Evolutionary conservation across 2,329 filamentous ascomycete genomes (phyloP).

Genomic region (Coniella lustricola): DNA sequence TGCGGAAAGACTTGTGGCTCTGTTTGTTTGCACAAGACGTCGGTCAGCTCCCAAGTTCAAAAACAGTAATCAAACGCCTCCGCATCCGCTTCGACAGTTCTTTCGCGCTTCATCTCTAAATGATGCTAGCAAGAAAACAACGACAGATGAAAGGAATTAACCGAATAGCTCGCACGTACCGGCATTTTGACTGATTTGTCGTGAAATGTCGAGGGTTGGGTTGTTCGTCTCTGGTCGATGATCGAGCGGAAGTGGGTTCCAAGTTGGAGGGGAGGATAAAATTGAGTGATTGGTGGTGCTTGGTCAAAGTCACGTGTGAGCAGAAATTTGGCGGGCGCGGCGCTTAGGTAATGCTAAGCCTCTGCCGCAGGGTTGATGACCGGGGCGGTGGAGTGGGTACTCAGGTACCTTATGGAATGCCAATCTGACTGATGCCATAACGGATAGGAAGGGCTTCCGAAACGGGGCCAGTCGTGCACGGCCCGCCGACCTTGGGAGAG

Average conservation of each 20-base stretch:
- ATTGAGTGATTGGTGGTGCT: constrained; percentile 9
- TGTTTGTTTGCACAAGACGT: constrained; percentile 34
- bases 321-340: neutral
- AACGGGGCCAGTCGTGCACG: constrained; percentile 7
- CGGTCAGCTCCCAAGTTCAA: constrained; percentile 12
- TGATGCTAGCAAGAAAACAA: neutral
- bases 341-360: neutral
- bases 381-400: no score
- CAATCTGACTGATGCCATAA: constrained; percentile 3
- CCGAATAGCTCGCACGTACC: constrained; percentile 25
- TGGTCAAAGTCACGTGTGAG: constrained; percentile 5
- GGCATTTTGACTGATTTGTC: constrained; percentile 33
- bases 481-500: constrained; percentile 5
- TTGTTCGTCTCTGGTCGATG: constrained; percentile 15
- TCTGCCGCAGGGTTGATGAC: no score
- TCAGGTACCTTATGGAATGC: no score
- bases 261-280: constrained; percentile 5
- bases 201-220: constrained; percentile 22
- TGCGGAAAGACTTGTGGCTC: constrained; percentile 99
- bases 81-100: neutral
- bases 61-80: neutral
- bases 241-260: constrained; percentile 20
- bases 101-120: neutral
- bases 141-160: neutral
- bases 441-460: constrained; percentile 1